Evolutionary conservation across 208 protist species (phyloP).

Genomic region (Sergeia podlipaevii): DNA sequence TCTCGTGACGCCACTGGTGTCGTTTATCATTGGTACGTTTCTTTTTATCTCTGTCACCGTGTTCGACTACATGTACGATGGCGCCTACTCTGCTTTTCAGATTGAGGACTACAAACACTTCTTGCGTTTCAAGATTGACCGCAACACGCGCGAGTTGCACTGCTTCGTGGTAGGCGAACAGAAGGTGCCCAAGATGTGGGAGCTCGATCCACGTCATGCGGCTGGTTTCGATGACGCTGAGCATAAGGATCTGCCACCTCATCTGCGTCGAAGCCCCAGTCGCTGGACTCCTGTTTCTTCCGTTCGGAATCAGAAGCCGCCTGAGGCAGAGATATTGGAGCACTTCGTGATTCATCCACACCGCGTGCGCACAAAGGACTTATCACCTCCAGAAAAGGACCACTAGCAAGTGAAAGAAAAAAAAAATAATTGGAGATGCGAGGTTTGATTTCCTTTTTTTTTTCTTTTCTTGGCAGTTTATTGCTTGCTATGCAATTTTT

Average conservation of each 20-base stretch:
- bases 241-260: conserved; percentile 46
- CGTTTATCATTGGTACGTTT: conserved; percentile 70
- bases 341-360: conserved; percentile 58
- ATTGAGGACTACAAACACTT: conserved; percentile 88
- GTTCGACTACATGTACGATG: conserved; percentile 79
- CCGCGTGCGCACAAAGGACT: conserved; percentile 4
- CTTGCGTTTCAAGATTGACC: conserved; percentile 62
- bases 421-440: no score
- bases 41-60: conserved; percentile 62
- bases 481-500: neutral
- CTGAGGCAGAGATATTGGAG: conserved; percentile 39
- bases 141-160: conserved; percentile 48
- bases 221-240: conserved; percentile 21
- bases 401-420: neutral
- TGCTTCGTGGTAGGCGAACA: conserved; percentile 58
- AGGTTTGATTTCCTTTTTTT: no score
- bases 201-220: conserved; percentile 38
- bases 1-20: conserved; percentile 72
- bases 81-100: conserved; percentile 79
- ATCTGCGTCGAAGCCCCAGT: conserved; percentile 53
- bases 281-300: conserved; percentile 47
- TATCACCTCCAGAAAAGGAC: neutral
- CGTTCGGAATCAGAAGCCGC: conserved; percentile 3
- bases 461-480: neutral
- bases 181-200: conserved; percentile 63